These are phyloP conservation scores for Torrubiellomyces zombiae DNA, from an alignment of 2,329 filamentous ascomycete species.

Conservation along the genomic window DNA sequence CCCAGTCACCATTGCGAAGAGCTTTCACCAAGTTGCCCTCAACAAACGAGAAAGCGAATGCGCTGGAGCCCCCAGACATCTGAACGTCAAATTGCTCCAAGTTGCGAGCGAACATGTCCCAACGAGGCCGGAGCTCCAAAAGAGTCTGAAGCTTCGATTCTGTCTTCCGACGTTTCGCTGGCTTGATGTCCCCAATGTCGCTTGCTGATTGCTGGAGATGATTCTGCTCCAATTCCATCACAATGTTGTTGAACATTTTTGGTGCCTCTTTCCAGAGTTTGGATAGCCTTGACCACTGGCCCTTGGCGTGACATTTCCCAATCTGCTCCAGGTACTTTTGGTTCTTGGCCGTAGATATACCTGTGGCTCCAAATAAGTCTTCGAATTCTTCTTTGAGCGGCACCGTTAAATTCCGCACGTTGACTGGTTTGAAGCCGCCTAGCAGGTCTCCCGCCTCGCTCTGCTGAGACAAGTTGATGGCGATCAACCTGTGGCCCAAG, in stretches of 20 bases:
- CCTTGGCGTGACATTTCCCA: slow-evolving; percentile 60
- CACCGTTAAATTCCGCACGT: slow-evolving; percentile 70
- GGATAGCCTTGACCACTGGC: slow-evolving; percentile 75
- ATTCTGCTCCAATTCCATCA: slow-evolving; percentile 35
- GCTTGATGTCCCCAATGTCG: slow-evolving; percentile 28
- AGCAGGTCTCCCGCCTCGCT: slow-evolving; percentile 93
- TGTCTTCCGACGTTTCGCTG: slow-evolving; percentile 52
- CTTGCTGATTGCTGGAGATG: slow-evolving; percentile 21
- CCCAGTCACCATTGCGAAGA: slow-evolving; percentile 92
- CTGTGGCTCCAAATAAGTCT: slow-evolving; percentile 67
- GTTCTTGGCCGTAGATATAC: slow-evolving; percentile 77
- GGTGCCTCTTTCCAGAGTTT: slow-evolving; percentile 81
- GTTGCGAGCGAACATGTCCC: slow-evolving; percentile 63
- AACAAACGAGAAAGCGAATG: slow-evolving; percentile 86
- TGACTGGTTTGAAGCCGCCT: slow-evolving; percentile 92
- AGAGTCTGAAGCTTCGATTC: slow-evolving; percentile 50
- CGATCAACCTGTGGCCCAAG: slow-evolving; percentile 71
- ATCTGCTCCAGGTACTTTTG: slow-evolving; percentile 71
- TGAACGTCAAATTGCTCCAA: slow-evolving; percentile 69
- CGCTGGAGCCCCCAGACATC: slow-evolving; percentile 52
- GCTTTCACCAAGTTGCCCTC: slow-evolving; percentile 95
- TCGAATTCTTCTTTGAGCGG: slow-evolving; percentile 91
- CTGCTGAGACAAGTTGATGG: slow-evolving; percentile 94
- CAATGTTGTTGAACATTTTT: slow-evolving; percentile 63
- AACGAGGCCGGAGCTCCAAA: slow-evolving; percentile 43